phyloP scores from a whole-genome alignment of 768 basidiomycete species.

The Amanita exitialis region DNA sequence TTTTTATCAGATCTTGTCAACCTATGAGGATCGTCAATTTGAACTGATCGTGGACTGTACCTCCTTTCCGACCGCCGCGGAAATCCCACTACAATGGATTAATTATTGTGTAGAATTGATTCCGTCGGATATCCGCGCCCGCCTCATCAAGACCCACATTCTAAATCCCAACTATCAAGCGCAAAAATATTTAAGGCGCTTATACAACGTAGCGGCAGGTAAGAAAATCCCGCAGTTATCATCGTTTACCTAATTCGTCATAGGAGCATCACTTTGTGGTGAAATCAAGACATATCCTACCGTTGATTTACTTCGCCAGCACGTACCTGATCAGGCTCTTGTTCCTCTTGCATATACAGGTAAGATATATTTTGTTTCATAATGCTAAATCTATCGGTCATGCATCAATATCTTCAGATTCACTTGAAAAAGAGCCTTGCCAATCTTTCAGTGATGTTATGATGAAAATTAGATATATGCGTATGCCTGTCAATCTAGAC shows the following conservation, averaged over 20 bases:
- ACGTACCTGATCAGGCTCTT: slow-evolving; percentile 40
- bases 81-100: slow-evolving; percentile 75
- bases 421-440: slow-evolving; percentile 49
- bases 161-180: slow-evolving; percentile 66
- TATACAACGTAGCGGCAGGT: slow-evolving; percentile 65
- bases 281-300: slow-evolving; percentile 55
- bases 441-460: slow-evolving; percentile 51
- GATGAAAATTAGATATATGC: slow-evolving; percentile 54
- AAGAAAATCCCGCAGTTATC: background rate
- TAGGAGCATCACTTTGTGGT: slow-evolving; percentile 42
- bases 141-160: slow-evolving; percentile 54
- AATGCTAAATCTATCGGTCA: slow-evolving; percentile 3
- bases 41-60: slow-evolving; percentile 81
- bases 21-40: slow-evolving; percentile 39
- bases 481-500: slow-evolving; percentile 61
- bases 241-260: background rate
- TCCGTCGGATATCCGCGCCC: slow-evolving; percentile 55
- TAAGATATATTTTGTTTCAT: slow-evolving; percentile 20
- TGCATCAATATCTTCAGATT: slow-evolving; percentile 25
- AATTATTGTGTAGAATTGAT: slow-evolving; percentile 70
- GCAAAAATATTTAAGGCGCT: slow-evolving; percentile 63
- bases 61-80: slow-evolving; percentile 61
- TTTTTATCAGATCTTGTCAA: slow-evolving; percentile 40
- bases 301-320: slow-evolving; percentile 45
- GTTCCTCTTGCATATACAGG: slow-evolving; percentile 43